Conservation (phyloP, 2,329 filamentous ascomycete genomes). For the Tolypocladium album region DNA sequence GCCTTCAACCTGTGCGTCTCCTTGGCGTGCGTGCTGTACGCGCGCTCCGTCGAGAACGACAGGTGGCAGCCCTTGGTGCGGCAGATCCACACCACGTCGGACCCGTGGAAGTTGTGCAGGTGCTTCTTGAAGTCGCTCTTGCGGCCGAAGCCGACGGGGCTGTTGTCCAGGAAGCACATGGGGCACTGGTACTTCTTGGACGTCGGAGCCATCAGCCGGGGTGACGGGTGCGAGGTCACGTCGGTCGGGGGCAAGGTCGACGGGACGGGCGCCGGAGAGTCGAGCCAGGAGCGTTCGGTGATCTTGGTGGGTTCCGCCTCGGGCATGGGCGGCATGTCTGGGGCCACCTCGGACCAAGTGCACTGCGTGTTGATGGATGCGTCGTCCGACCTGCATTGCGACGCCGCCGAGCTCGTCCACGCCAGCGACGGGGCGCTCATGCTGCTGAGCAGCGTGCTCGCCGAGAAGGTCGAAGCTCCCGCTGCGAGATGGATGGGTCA, state of each 20-base stretch:
- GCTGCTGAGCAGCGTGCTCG: constrained; percentile 28
- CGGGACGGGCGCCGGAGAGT: constrained; percentile 25
- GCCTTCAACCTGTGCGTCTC: constrained; percentile 30
- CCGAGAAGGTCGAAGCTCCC: constrained; percentile 27
- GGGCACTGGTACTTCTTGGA: constrained; percentile 33
- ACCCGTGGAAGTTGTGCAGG: constrained; percentile 34
- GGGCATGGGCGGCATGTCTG: constrained; percentile 21
- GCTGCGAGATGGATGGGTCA: constrained; percentile 13
- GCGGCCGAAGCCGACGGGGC: constrained; percentile 32
- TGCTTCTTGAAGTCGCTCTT: constrained; percentile 39
- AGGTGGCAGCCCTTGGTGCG: constrained; percentile 28
- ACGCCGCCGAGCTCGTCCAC: constrained; percentile 30
- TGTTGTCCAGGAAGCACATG: constrained; percentile 34
- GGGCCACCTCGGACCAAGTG: constrained; percentile 23
- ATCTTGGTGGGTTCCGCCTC: constrained; percentile 23
- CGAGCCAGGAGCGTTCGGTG: constrained; percentile 26
- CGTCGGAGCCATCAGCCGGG: constrained; percentile 23
- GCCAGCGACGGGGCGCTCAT: constrained; percentile 28
- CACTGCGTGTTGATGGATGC: constrained; percentile 28
- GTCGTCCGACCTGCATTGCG: constrained; percentile 25
- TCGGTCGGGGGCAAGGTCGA: constrained; percentile 22
- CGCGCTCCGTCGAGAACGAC: constrained; percentile 33
- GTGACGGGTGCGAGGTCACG: constrained; percentile 24
- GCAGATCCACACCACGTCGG: constrained; percentile 31
- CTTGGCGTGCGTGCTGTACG: constrained; percentile 33